Conservation (phyloP, 257 asterid genomes). For the Prunella vulgaris region DNA sequence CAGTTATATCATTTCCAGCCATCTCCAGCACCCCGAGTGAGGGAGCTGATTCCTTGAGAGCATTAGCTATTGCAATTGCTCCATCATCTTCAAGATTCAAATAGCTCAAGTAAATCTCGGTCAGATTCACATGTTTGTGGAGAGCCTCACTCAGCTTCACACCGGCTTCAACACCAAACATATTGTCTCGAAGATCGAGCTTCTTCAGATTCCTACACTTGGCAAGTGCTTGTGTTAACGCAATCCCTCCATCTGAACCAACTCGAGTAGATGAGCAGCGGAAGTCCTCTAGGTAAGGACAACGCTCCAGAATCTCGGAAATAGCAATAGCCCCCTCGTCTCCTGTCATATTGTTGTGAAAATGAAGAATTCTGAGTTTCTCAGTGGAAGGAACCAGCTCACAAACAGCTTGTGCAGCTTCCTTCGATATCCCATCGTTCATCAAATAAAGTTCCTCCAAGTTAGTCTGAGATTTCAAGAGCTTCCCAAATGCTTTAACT, state of each 20-base stretch:
- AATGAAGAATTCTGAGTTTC: constrained; percentile 66
- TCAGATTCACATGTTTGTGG: constrained; percentile 38
- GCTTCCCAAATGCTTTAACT: constrained; percentile 80
- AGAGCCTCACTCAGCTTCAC: constrained; percentile 69
- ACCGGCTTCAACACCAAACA: constrained; percentile 84
- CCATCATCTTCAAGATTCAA: constrained; percentile 88
- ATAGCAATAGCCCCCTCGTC: constrained; percentile 89
- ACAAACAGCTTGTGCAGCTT: constrained; percentile 86
- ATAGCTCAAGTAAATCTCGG: constrained; percentile 76
- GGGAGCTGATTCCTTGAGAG: constrained; percentile 65
- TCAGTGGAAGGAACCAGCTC: constrained; percentile 81
- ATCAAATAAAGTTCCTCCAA: constrained; percentile 82
- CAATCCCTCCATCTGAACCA: constrained; percentile 76
- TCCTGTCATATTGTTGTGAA: constrained; percentile 97
- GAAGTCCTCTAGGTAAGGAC: constrained; percentile 73
- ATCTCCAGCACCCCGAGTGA: constrained; percentile 68
- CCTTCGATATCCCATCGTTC: constrained; percentile 93
- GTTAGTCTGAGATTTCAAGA: constrained; percentile 61
- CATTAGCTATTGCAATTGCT: constrained; percentile 59
- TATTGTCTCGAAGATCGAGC: constrained; percentile 92
- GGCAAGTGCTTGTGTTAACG: constrained; percentile 75
- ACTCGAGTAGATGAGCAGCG: constrained; percentile 97
- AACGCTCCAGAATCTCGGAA: constrained; percentile 62
- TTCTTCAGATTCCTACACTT: constrained; percentile 61
- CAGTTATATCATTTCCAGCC: constrained; percentile 93